phyloP scores from a whole-genome alignment of 768 basidiomycete genomes.

The Auricularia heimuer region DNA sequence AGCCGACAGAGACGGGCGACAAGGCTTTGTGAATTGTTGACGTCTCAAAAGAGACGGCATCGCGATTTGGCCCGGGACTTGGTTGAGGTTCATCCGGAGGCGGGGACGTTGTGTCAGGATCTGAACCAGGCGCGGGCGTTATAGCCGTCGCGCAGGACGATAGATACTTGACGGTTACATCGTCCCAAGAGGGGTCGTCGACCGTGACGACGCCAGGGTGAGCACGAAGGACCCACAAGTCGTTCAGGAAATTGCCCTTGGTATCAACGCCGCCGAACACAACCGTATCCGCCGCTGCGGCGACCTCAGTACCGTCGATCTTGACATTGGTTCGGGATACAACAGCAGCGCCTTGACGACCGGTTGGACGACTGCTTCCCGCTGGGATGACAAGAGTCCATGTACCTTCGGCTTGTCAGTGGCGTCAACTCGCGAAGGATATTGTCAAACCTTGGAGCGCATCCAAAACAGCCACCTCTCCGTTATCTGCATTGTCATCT shows the following conservation, averaged over 20 bases:
- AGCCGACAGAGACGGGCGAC: constrained; percentile 38
- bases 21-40: constrained; percentile 38
- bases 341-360: constrained; percentile 62
- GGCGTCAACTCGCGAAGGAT: neutral
- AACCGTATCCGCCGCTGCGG: constrained; percentile 56
- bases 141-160: constrained; percentile 45
- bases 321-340: constrained; percentile 36
- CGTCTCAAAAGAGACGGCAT: constrained; percentile 24
- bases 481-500: constrained; percentile 43
- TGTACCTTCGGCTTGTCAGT: constrained; percentile 24
- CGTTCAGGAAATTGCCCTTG: constrained; percentile 55
- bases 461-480: constrained; percentile 50
- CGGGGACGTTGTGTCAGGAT: neutral
- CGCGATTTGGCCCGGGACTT: neutral
- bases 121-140: constrained; percentile 12
- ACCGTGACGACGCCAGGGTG: constrained; percentile 56
- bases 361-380: constrained; percentile 60
- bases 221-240: constrained; percentile 69
- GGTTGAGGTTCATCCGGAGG: neutral
- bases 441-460: constrained; percentile 17
- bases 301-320: constrained; percentile 37
- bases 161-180: constrained; percentile 53
- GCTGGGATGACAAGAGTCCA: constrained; percentile 71
- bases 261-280: constrained; percentile 71
- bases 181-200: constrained; percentile 19